phyloP scores from a whole-genome alignment of 441 rosid species.

The Adansonia madagascariensis region DNA sequence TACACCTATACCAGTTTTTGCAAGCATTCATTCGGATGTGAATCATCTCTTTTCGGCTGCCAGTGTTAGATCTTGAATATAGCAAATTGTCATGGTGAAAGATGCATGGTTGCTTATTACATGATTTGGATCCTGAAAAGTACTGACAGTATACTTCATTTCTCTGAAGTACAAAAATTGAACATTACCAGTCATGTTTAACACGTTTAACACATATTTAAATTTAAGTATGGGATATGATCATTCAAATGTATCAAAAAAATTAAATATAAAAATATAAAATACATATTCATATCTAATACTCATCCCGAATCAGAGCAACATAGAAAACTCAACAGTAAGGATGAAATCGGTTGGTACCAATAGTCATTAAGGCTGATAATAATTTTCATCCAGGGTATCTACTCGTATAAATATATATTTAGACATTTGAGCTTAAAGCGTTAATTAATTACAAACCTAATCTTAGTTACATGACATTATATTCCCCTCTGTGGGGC shows the following conservation, averaged over 20 bases:
- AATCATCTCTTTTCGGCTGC: conserved; percentile 21
- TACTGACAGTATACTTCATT: too few relatives aligned
- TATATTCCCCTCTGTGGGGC: neutral
- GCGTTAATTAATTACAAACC: neutral
- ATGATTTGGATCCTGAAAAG: too few relatives aligned
- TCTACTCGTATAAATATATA: conserved; percentile 19
- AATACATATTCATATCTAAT: too few relatives aligned
- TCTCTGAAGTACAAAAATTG: too few relatives aligned
- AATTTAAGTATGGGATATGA: too few relatives aligned
- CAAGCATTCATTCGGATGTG: neutral
- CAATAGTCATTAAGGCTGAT: conserved; percentile 12
- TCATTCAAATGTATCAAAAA: too few relatives aligned
- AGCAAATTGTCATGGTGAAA: conserved; percentile 12
- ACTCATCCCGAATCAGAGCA: too few relatives aligned
- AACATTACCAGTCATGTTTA: too few relatives aligned
- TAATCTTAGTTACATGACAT: neutral
- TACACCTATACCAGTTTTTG: conserved; percentile 13
- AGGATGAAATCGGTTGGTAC: conserved; percentile 19
- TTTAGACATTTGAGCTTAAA: conserved; percentile 11
- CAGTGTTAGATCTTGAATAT: neutral
- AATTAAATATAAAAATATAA: too few relatives aligned
- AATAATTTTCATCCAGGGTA: neutral
- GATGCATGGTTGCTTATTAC: too few relatives aligned
- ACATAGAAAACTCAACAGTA: neutral
- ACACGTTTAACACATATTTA: too few relatives aligned